A percentile compares a stretch with the other conserved stretches of the same genome.
These are phyloP conservation scores for Byssothecium circinans DNA, from an alignment of 2,329 filamentous ascomycete species.

Conservation along the genomic window DNA sequence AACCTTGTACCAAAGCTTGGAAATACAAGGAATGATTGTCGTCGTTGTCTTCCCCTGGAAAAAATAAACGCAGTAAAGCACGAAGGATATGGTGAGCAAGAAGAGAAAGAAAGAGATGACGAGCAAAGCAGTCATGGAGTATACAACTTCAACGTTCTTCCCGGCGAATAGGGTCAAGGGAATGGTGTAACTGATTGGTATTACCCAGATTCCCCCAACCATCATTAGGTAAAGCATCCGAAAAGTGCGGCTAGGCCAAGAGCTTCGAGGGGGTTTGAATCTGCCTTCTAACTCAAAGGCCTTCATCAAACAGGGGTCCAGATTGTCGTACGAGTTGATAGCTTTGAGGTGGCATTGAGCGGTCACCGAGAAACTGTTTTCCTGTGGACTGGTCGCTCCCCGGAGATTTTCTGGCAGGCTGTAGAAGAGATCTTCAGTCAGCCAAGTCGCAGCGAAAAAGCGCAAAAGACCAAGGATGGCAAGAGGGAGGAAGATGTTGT, in stretches of 20 bases:
- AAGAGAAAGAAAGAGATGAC: background rate
- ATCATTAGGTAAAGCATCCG: constrained; percentile 3
- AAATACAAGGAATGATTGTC: constrained; percentile 15
- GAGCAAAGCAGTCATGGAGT: constrained; percentile 4
- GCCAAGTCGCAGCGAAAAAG: constrained; percentile 16
- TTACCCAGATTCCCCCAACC: constrained; percentile 1
- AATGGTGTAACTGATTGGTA: too few species aligned
- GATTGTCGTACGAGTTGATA: background rate
- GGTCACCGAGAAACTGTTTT: background rate
- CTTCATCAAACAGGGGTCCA: background rate
- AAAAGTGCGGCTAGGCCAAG: constrained; percentile 5
- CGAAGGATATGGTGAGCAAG: background rate
- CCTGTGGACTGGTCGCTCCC: background rate
- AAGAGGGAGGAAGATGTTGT: constrained; percentile 13
- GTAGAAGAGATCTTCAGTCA: constrained; percentile 18
- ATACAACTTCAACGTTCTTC: too few species aligned
- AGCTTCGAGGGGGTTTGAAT: constrained; percentile 1
- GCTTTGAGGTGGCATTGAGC: background rate
- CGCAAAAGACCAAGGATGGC: constrained; percentile 15
- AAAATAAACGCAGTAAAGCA: constrained; percentile 8
- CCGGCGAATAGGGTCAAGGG: too few species aligned
- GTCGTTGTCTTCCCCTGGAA: constrained; percentile 11
- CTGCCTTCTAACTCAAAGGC: background rate
- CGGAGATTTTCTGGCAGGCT: background rate
- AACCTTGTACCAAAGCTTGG: constrained; percentile 14